Evolutionary conservation across 371 early-diverging fungal species (phyloP), one percentile per base, ranked within the genome.

Genomic region (Coemansia sp.): DNA sequence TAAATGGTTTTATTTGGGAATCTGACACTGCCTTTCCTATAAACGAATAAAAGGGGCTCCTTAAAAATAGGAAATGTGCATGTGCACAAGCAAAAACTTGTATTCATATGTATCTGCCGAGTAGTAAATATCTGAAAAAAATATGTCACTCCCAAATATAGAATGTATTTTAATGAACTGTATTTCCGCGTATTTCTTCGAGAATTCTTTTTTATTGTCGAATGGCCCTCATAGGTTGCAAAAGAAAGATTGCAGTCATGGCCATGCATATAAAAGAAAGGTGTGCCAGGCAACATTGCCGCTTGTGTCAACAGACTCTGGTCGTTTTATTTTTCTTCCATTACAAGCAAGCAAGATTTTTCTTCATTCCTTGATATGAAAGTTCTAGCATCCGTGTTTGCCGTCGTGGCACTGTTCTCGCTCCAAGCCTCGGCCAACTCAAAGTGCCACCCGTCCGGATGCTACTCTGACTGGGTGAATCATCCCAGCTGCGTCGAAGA

Each of bases 381-480:
- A 54, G 26, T 64, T 41, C 40, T 58, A 26, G 9, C 52, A 11
- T 19, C 51, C 13, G 53, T 44, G 32, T 2, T 63, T 4, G 36
- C 48, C 11, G 46, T 52, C 23, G n/a, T 56, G 17, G 40, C 60
- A 8, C 49, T 66, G 49, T 15, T 56, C n/a, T 29, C 67, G 1
- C 29, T 64, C 41, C 64, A 67, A 26, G 67, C 32, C 4, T 26
- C 67, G 1, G 72, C 72, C 4, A 71, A 64, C 26, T 4, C 54
- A 46, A 67, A 67, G 61, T 67, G 67, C 63, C 60, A 55, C 8
- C 67, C 71, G 19, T 29, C 44, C 6, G 61, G 21, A 1, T 71
- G 72, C 61, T 71, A 71, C 57, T 41, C 11, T 44, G 72, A 67
- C 23, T 54, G 59, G 15, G 61, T 71, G 1, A 13, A 36, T 17